These are phyloP conservation scores for Quercus phellos DNA, from an alignment of 331 rosid species.

Conservation along the genomic window DNA sequence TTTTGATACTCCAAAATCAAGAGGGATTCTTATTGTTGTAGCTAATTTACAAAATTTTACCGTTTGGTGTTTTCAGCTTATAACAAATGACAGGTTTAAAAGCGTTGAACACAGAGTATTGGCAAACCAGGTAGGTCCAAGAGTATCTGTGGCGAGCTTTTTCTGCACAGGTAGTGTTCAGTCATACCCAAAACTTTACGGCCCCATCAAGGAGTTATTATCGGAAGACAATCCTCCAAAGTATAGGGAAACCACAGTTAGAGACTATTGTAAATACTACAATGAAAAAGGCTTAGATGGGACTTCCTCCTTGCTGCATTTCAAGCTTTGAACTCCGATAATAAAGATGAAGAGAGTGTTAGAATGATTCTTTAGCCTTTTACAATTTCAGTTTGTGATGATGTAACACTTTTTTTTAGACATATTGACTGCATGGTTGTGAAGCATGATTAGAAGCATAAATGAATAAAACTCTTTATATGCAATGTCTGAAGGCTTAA, in stretches of 20 bases:
- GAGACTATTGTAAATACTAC: not conserved
- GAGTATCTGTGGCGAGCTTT: slow-evolving; percentile 33
- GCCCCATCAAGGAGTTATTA: slow-evolving; percentile 34
- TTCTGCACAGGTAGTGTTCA: slow-evolving; percentile 7
- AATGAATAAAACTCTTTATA: too few relatives aligned
- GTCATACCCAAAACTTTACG: slow-evolving; percentile 18
- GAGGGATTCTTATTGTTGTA: not conserved
- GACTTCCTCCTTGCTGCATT: not conserved
- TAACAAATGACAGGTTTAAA: slow-evolving; percentile 27
- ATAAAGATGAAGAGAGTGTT: not conserved
- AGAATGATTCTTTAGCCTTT: not conserved
- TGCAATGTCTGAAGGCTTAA: too few relatives aligned
- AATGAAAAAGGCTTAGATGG: slow-evolving; percentile 2
- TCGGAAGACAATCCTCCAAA: slow-evolving; percentile 24
- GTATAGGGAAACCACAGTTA: slow-evolving; percentile 19
- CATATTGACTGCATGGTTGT: too few relatives aligned
- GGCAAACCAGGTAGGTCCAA: slow-evolving; percentile 10
- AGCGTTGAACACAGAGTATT: slow-evolving; percentile 32
- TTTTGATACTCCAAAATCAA: not conserved
- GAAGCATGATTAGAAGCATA: too few relatives aligned
- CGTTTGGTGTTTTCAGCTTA: slow-evolving; percentile 6
- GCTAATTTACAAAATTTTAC: not conserved
- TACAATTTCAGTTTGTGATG: too few relatives aligned
- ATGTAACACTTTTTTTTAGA: too few relatives aligned
- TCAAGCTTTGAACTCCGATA: not conserved